These are phyloP conservation scores for Chlamydomonas reinhardtii DNA, from an alignment of 163 green algal genomes.

Conservation along the genomic window DNA sequence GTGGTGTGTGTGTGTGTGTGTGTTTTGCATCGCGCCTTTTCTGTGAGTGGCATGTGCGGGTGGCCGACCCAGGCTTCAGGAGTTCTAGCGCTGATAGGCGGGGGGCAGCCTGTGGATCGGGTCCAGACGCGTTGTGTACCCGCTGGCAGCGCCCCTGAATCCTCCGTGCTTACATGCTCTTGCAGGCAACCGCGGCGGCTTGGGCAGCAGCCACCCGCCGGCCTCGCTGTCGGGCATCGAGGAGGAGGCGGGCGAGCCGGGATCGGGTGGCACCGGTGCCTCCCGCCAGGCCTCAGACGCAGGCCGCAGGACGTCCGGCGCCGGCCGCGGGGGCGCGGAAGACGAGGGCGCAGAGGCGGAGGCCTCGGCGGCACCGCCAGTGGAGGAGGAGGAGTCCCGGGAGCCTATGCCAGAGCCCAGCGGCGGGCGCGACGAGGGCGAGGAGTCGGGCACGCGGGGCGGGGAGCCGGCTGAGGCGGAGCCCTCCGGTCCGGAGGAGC, in stretches of 20 bases:
- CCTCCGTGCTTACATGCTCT: too few species aligned
- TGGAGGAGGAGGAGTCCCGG: too few species aligned
- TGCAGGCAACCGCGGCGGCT: not conserved
- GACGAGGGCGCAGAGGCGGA: conserved; percentile 9
- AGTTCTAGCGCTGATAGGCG: too few species aligned
- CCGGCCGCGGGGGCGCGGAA: not conserved
- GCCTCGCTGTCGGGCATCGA: conserved; percentile 31
- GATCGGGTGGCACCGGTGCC: not conserved
- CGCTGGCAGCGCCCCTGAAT: too few species aligned
- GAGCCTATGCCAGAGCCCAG: too few species aligned
- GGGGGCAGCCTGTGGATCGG: too few species aligned
- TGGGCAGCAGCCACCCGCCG: not conserved
- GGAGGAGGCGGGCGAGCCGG: conserved; percentile 14
- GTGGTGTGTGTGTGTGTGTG: too few species aligned
- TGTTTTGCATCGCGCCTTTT: too few species aligned
- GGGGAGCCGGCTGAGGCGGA: not conserved
- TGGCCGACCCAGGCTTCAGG: too few species aligned
- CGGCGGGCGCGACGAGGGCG: too few species aligned
- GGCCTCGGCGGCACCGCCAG: not conserved
- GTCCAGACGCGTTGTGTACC: too few species aligned
- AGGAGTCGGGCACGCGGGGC: not conserved
- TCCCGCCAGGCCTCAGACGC: conserved; percentile 9
- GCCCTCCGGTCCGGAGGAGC: not conserved
- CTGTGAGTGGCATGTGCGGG: too few species aligned
- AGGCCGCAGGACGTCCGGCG: not conserved